These are phyloP conservation scores for Schwanniomyces polymorphus DNA, from an alignment of 805 yeast genomes.

Conservation along the genomic window DNA sequence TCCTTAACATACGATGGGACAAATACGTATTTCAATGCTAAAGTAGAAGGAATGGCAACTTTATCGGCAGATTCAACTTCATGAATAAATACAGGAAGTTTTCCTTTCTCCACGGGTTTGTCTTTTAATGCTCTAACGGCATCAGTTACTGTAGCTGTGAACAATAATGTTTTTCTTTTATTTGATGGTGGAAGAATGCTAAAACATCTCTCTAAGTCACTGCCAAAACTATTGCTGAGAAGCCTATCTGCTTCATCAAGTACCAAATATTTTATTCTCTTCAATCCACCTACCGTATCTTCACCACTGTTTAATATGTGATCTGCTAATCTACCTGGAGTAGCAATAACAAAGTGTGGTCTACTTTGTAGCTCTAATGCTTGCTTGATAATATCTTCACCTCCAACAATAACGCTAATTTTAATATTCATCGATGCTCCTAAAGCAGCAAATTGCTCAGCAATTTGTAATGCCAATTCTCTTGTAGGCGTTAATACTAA, in stretches of 20 bases:
- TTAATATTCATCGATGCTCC: slow-evolving; percentile 88
- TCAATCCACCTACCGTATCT: slow-evolving; percentile 78
- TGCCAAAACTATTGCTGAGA: slow-evolving; percentile 78
- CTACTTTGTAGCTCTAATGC: slow-evolving; percentile 74
- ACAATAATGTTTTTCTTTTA: slow-evolving; percentile 81
- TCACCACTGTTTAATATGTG: slow-evolving; percentile 87
- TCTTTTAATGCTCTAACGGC: slow-evolving; percentile 81
- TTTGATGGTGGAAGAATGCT: slow-evolving; percentile 67
- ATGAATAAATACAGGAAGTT: slow-evolving; percentile 61
- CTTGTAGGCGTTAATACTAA: slow-evolving; percentile 87
- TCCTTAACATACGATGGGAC: slow-evolving; percentile 89
- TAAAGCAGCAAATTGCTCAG: slow-evolving; percentile 91
- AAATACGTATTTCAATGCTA: slow-evolving; percentile 65
- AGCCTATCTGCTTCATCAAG: slow-evolving; percentile 96
- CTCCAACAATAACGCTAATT: slow-evolving; percentile 88
- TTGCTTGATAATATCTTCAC: slow-evolving; percentile 90
- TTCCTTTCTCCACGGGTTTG: slow-evolving; percentile 54
- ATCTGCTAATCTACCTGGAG: slow-evolving; percentile 95
- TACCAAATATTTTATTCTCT: slow-evolving; percentile 77
- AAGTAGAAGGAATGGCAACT: slow-evolving; percentile 76
- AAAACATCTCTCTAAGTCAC: slow-evolving; percentile 74
- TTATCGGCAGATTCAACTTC: slow-evolving; percentile 74
- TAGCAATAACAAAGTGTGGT: slow-evolving; percentile 95
- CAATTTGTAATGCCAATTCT: slow-evolving; percentile 94
- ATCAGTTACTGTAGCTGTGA: slow-evolving; percentile 96